Evolutionary conservation across 163 green algal species (phyloP).

Genomic region (Volvox carteri): DNA sequence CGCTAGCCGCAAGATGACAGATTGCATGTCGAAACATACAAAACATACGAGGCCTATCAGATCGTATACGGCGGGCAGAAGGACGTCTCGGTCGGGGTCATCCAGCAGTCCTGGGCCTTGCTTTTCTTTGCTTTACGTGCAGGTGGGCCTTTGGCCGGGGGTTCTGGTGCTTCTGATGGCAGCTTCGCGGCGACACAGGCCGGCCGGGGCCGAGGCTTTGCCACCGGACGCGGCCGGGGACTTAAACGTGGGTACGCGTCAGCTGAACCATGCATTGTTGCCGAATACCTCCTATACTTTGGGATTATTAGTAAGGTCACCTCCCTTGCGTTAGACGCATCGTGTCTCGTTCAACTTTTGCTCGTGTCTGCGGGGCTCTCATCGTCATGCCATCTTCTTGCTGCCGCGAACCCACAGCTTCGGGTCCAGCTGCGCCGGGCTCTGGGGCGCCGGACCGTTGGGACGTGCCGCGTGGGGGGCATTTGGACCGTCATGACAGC

Average conservation of each 20-base stretch:
- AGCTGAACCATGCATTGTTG: too few species aligned
- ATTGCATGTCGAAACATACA: too few species aligned
- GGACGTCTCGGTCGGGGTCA: too few species aligned
- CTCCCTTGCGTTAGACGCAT: too few species aligned
- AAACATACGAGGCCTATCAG: too few species aligned
- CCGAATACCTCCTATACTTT: too few species aligned
- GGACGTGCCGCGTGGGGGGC: constrained; percentile 9
- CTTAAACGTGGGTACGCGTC: constrained; percentile 41
- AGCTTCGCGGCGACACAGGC: constrained; percentile 25
- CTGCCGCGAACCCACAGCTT: background rate
- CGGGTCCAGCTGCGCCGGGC: constrained; percentile 26
- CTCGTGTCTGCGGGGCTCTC: too few species aligned
- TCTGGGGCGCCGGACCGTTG: constrained; percentile 36
- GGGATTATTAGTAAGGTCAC: too few species aligned
- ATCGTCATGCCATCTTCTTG: background rate
- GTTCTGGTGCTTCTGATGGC: background rate
- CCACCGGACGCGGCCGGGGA: constrained; percentile 51
- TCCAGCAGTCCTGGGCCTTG: too few species aligned
- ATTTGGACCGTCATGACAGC: constrained; percentile 33
- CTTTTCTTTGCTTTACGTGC: background rate
- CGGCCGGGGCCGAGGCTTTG: constrained; percentile 53
- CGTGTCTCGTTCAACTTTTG: too few species aligned
- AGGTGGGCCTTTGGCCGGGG: background rate
- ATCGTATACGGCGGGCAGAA: too few species aligned
- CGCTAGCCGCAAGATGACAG: too few species aligned